Conservation (phyloP, 768 basidiomycete genomes). For the Naematelia encephala region DNA sequence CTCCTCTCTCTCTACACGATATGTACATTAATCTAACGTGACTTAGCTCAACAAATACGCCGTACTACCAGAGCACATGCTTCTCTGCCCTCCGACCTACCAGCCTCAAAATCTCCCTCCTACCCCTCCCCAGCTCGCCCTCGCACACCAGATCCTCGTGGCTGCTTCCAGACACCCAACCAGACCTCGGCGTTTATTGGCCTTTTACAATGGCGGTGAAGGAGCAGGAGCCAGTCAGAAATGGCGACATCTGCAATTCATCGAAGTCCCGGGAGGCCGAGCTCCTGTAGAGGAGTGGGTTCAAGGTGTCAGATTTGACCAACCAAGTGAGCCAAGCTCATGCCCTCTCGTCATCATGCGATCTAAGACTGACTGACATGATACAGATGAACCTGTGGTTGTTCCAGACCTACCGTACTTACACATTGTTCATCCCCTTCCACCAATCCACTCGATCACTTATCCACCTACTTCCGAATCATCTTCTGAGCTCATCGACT, state of each 20-base stretch:
- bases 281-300: constrained; percentile 77
- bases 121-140: constrained; percentile 71
- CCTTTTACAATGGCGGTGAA: constrained; percentile 82
- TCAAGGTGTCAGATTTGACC: constrained; percentile 58
- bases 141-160: constrained; percentile 68
- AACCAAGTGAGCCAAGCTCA: constrained; percentile 55
- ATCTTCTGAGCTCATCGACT: constrained; percentile 31
- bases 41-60: constrained; percentile 57
- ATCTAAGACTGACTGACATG: background rate
- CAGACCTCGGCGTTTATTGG: constrained; percentile 58
- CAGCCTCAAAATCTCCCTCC: constrained; percentile 72
- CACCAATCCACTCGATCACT: constrained; percentile 12
- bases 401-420: constrained; percentile 67
- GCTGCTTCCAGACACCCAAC: constrained; percentile 62
- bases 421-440: constrained; percentile 41
- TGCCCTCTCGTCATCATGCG: background rate
- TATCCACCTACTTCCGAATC: constrained; percentile 33
- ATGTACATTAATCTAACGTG: background rate
- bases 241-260: constrained; percentile 87
- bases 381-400: constrained; percentile 68
- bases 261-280: constrained; percentile 61
- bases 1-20: background rate
- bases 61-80: constrained; percentile 76
- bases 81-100: constrained; percentile 54
- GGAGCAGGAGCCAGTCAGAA: constrained; percentile 75